Base-by-base conservation (phyloP, 2,329 filamentous ascomycete genomes). In the Leptoxyphium fumago region DNA sequence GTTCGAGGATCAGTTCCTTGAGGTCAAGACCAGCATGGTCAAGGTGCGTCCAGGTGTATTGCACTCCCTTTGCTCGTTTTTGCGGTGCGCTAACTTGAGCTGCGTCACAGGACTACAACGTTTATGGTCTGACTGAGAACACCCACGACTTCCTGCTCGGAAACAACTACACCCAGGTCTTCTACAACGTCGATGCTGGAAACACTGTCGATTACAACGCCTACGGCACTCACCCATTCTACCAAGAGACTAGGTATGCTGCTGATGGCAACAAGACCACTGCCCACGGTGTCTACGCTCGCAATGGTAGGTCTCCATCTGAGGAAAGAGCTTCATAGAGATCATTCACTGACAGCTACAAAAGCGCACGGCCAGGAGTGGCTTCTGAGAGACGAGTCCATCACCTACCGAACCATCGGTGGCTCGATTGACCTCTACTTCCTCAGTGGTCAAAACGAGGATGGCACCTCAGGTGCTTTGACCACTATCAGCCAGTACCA, bases 371-470 rank as follows among this genome's bases (percentile, higher is more conserved):
- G 76, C 2, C 81, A 85, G 60, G 84, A 91, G 50, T 66, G 86
- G 7, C 62, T 86, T 2, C 67, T 88, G 48, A 67, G 69, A 13
- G 68, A 78, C 0, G 68, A 72, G 1, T 77, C 75, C 47, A 69
- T 88, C 46, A 85, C 80, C 0, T 87, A 81, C 81, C 72, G 82
- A 51, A 72, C 78, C 0, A 64, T 93, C 0, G 85, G 85, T 43
- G 85, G 86, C 17, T 79, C 72, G 42, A 75, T 91, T 43, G 84
- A 91, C 56, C 67, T 91, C 14, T 88, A 84, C 60, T 85, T 91
- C 63, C 82, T 81, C 54, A 72, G 78, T 7, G 84, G 84, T 0
- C 80, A 82, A 0, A 75, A 70, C 0, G 78, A 80, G 45, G 38
- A 40, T 21, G 71, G 78, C 5, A 84, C 67, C 72, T 10, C 74